These are phyloP conservation scores for Eucalyptus sp. DNA, from an alignment of 345 rosid species.

Conservation along the genomic window DNA sequence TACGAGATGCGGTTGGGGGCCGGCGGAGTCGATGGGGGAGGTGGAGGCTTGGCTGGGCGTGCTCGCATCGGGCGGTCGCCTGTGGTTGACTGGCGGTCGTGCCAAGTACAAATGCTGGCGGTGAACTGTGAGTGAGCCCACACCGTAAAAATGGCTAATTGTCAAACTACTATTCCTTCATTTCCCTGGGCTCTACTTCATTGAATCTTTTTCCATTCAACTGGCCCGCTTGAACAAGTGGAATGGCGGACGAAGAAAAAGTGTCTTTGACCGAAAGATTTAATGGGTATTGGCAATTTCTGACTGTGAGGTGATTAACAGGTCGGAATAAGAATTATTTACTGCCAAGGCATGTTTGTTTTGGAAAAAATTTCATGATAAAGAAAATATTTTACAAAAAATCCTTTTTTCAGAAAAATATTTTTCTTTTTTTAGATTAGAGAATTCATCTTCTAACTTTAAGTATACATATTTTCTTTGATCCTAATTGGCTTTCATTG, in stretches of 20 bases:
- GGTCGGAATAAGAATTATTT: not conserved
- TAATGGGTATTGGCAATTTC: not conserved
- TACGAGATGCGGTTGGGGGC: not conserved
- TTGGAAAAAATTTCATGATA: not conserved
- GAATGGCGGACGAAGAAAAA: not conserved
- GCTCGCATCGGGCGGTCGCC: not conserved
- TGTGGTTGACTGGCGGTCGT: not conserved
- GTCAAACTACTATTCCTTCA: not conserved
- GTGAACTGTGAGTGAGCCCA: not conserved
- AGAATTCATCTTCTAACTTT: not conserved
- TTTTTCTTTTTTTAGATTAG: not conserved
- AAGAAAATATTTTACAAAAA: not conserved
- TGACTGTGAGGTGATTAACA: not conserved
- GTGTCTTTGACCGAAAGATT: not conserved
- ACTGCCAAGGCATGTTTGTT: not conserved
- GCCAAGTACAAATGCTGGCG: not conserved
- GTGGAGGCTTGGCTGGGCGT: not conserved
- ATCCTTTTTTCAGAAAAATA: accelerated
- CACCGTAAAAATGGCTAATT: not conserved
- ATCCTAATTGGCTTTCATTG: not conserved
- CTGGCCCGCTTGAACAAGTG: not conserved
- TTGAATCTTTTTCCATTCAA: not conserved
- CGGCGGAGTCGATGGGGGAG: not conserved
- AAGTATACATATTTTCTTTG: not conserved
- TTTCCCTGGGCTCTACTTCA: not conserved